phyloP scores from a whole-genome alignment of 2,329 filamentous ascomycete genomes.

The Penicillium sp. region DNA sequence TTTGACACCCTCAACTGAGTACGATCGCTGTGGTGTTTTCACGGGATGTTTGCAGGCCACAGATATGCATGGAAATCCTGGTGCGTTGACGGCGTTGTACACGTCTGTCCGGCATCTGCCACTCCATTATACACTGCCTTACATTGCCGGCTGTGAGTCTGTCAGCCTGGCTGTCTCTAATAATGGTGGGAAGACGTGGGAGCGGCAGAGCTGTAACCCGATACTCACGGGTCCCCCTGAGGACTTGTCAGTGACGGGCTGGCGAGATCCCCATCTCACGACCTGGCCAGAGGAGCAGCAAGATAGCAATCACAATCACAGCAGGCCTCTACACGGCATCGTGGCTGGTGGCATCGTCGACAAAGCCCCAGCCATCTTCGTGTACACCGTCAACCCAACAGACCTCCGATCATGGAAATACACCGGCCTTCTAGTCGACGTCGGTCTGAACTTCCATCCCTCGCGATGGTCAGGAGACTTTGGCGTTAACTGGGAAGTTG shows the following conservation, averaged over 20 bases:
- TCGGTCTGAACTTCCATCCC: slow-evolving; percentile 41
- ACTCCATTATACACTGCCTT: slow-evolving; percentile 44
- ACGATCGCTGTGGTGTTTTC: slow-evolving; percentile 46
- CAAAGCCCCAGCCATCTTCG: slow-evolving; percentile 48
- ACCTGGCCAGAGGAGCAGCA: slow-evolving; percentile 14
- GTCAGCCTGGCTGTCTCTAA: slow-evolving; percentile 42
- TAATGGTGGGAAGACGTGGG: slow-evolving; percentile 43
- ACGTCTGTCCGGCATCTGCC: slow-evolving; percentile 44
- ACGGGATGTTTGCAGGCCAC: slow-evolving; percentile 43
- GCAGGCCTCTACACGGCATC: slow-evolving; percentile 46
- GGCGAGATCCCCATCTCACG: slow-evolving; percentile 45
- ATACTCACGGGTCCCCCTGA: slow-evolving; percentile 39
- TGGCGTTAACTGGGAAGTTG: slow-evolving; percentile 56
- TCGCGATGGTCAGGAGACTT: slow-evolving; percentile 54
- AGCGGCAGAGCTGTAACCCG: slow-evolving; percentile 39
- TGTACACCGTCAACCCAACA: slow-evolving; percentile 46
- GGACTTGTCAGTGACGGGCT: slow-evolving; percentile 42
- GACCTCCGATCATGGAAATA: slow-evolving; percentile 50
- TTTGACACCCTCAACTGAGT: slow-evolving; percentile 36
- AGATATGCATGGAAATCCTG: slow-evolving; percentile 24
- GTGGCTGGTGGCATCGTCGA: slow-evolving; percentile 51
- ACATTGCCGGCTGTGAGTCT: slow-evolving; percentile 39
- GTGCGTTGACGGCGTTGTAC: slow-evolving; percentile 41
- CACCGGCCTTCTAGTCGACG: slow-evolving; percentile 45
- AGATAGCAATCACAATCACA: slow-evolving; percentile 2